Conservation (phyloP, 352 stramenopile species). For the Phytophthora nicotianae region DNA sequence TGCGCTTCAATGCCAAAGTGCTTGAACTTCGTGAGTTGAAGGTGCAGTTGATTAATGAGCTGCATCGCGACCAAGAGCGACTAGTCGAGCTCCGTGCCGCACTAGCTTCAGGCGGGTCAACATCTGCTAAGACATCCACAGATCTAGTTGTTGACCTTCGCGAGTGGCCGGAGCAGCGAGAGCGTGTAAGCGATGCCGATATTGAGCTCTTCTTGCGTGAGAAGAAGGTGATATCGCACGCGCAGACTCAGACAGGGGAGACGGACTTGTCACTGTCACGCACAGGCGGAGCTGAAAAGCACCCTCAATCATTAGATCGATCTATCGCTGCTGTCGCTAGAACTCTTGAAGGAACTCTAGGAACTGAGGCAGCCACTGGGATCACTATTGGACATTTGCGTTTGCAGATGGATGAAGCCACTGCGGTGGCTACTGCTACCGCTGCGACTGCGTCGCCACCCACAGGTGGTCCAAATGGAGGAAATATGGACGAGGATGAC, state of each 20-base stretch:
- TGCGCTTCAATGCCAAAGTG: slow-evolving; percentile 92
- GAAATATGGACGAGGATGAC: slow-evolving; percentile 56
- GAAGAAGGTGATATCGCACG: slow-evolving; percentile 53
- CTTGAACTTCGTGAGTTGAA: slow-evolving; percentile 91
- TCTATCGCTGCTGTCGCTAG: slow-evolving; percentile 40
- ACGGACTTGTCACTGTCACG: slow-evolving; percentile 4
- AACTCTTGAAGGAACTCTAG: slow-evolving; percentile 28
- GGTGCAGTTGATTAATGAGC: slow-evolving; percentile 72
- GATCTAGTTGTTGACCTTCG: slow-evolving; percentile 57
- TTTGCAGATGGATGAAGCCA: slow-evolving; percentile 25
- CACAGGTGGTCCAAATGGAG: slow-evolving; percentile 5
- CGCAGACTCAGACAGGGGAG: slow-evolving; percentile 11
- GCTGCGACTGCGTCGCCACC: slow-evolving; percentile 1
- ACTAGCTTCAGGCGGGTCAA: slow-evolving; percentile 25
- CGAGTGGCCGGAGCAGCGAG: slow-evolving; percentile 91
- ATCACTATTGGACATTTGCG: slow-evolving; percentile 35
- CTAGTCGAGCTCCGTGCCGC: slow-evolving; percentile 52
- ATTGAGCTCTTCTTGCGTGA: slow-evolving; percentile 73
- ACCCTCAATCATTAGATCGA: slow-evolving; percentile 32
- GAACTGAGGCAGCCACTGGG: not conserved
- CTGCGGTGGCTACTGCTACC: not conserved
- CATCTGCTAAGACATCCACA: not conserved
- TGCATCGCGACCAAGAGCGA: slow-evolving; percentile 60
- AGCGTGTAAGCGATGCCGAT: slow-evolving; percentile 81
- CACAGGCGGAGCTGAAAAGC: slow-evolving; percentile 17